These are phyloP conservation scores for Kregervanrija pseudodelftensis DNA, from an alignment of 805 yeast species.

Conservation along the genomic window DNA sequence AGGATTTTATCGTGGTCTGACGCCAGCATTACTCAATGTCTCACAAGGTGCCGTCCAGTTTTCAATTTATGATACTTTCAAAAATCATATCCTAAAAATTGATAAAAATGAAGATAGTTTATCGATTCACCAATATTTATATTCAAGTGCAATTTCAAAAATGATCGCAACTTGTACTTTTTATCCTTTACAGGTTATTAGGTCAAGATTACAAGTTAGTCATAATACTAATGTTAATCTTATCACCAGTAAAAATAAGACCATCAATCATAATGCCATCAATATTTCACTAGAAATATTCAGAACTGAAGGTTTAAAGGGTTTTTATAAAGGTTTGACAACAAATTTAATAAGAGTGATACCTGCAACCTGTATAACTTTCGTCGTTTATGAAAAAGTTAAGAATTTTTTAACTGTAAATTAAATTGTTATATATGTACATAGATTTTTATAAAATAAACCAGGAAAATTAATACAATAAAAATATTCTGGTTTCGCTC, in stretches of 20 bases:
- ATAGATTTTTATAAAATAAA: too few relatives aligned
- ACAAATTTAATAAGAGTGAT: constrained; percentile 77
- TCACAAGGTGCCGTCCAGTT: constrained; percentile 87
- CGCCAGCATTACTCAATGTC: constrained; percentile 72
- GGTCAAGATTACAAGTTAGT: constrained; percentile 65
- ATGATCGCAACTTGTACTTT: constrained; percentile 56
- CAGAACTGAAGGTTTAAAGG: constrained; percentile 47
- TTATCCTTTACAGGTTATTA: constrained; percentile 80
- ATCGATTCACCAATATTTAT: constrained; percentile 50
- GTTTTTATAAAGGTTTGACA: constrained; percentile 77
- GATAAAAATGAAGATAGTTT: constrained; percentile 19
- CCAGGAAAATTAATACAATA: too few relatives aligned
- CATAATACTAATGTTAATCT: constrained; percentile 15
- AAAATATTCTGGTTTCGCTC: too few relatives aligned
- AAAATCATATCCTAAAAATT: constrained; percentile 27
- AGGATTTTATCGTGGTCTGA: constrained; percentile 79
- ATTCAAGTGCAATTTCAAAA: constrained; percentile 64
- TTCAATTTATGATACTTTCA: constrained; percentile 75
- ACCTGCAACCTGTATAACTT: constrained; percentile 91
- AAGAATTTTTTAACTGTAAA: constrained; percentile 20
- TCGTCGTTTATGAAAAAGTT: constrained; percentile 71
- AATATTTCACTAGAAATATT: constrained; percentile 34
- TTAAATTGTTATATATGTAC: background rate
- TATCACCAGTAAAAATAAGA: too few relatives aligned
- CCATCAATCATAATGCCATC: constrained; percentile 13